Base-by-base conservation (phyloP, 1,139 yeast genomes). In the Blastobotrys ciferrii region DNA sequence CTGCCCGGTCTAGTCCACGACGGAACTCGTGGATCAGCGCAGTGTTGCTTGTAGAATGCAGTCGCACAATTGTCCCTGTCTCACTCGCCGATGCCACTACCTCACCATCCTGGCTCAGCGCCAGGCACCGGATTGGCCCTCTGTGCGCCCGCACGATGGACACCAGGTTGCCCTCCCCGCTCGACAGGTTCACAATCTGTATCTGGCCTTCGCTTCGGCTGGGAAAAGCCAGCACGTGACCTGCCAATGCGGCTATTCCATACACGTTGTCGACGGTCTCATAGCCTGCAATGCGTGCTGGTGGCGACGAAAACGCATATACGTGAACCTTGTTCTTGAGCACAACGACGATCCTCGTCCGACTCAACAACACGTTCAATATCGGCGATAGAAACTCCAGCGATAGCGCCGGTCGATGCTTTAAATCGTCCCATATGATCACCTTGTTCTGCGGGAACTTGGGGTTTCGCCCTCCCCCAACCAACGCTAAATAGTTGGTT, bases 391-490 rank as follows among this genome's bases (percentile, higher is more conserved):
- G 75, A 61, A 89, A 88, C 63, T 86, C 94, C 50, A 91, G 69
- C 30, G 79, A 76, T 23, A 87, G 72, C n/a, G 91, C 85, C 40
- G 82, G 82, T 58, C 82, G 82, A 47, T 85, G 77, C 65, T 87
- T 86, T 53, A 87, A 67, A 64, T 91, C 98, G 67, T 91, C 97
- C 96, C 97, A 91, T 13, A 91, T 83, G 31, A 88, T 76, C 43
- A 71, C 69, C 63, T 85, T 85, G 66, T 87, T 87, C 57, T 79
- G 75, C 1, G 96, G 86, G 60, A 81, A 86, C 57, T 80, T 75
- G 32, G 96, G 96, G 52, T 77, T 75, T 53, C 77, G 74, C 0
- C 96, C 96, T 9, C 96, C 96, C 0, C 97, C 96, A 1, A 89
- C 88, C 41, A 91, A 67, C 0, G 92, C 96, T 50, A 91, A 74